Base-by-base conservation (phyloP, 352 stramenopile species). In the Halophytophthora batemanensis region DNA sequence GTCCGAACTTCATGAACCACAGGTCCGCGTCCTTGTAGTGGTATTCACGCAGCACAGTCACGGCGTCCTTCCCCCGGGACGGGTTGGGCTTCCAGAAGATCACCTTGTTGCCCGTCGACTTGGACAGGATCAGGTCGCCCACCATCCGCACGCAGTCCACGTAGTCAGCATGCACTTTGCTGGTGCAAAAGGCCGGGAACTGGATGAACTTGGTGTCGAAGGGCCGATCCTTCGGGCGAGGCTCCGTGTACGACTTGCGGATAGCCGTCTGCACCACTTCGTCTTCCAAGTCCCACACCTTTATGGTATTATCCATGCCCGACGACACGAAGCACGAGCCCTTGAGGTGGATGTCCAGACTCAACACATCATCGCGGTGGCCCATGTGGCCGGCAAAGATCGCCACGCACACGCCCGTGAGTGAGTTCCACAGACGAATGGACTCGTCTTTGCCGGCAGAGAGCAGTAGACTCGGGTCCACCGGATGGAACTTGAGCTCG, bases 251-350 rank as follows among this genome's bases (percentile, higher is more conserved):
- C 47, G 78, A 88, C 52, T 83, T 82, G 28, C 65, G 59, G 38
- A 95, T 90, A 5, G 83, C 85, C n/a, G 53, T 74, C 50, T 87
- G 70, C 48, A 96, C 72, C 2, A 71, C 67, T 13, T 77, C 63
- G 33, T 83, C 72, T 41, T 93, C 79, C 17, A 97, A 74, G 52
- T 90, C 82, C 94, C 94, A 98, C n/a, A 98, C 69, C 55, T 97
- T 97, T 48, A 98, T 74, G 6, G 74, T 96, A 59, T 96, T 97
- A 69, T 98, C 94, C 78, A 97, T 97, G 18, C 88, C 90, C 0
- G 74, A 74, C 18, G 78, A 94, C 31, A 88, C 87, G 61, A 97
- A 97, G 61, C 78, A 91, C 18, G 77, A 73, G 13, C 93, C 93
- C 38, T 82, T 81, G n/a, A 88, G 57, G 57, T 98, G 92, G 43